A percentile compares a stretch with the other conserved stretches of the same genome.
Conservation (phyloP, 164 flowering plant species). For the Saururus chinensis region DNA sequence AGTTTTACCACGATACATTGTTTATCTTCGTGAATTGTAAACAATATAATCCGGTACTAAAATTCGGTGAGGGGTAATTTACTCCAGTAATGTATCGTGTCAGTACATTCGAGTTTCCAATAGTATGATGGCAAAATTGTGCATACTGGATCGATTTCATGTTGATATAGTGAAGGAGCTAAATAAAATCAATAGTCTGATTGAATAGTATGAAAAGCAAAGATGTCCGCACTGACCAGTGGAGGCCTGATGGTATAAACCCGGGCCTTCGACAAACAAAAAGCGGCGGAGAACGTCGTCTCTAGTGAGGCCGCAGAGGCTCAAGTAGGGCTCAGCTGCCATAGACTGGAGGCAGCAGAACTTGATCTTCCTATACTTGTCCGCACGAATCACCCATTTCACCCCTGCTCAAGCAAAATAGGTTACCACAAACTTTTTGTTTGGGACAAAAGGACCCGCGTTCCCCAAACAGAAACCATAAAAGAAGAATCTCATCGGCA, state of each 20-base stretch:
- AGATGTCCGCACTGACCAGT: slow-evolving; percentile 35
- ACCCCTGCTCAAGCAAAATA: slow-evolving; percentile 39
- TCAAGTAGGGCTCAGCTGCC: slow-evolving; percentile 81
- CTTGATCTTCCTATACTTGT: slow-evolving; percentile 66
- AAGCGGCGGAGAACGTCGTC: slow-evolving; percentile 77
- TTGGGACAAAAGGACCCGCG: not conserved
- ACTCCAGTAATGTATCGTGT: no score
- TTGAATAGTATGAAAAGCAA: no score
- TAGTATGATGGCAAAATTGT: no score
- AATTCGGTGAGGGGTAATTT: no score
- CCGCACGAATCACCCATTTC: slow-evolving; percentile 73
- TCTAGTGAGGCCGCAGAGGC: slow-evolving; percentile 44
- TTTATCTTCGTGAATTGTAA: no score
- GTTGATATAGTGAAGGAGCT: no score
- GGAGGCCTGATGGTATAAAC: slow-evolving; percentile 65
- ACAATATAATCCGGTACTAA: no score
- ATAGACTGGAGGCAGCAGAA: slow-evolving; percentile 88
- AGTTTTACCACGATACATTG: no score
- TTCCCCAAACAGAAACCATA: not conserved
- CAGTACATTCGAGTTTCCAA: no score
- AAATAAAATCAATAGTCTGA: no score
- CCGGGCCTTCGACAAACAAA: slow-evolving; percentile 81
- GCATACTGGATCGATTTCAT: no score
- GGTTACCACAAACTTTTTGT: no score
- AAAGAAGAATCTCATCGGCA: not conserved